Evolutionary conservation across 805 yeast genomes (phyloP), one percentile per base, ranked within the genome.

Genomic region (Monosporozyma aerobia): DNA sequence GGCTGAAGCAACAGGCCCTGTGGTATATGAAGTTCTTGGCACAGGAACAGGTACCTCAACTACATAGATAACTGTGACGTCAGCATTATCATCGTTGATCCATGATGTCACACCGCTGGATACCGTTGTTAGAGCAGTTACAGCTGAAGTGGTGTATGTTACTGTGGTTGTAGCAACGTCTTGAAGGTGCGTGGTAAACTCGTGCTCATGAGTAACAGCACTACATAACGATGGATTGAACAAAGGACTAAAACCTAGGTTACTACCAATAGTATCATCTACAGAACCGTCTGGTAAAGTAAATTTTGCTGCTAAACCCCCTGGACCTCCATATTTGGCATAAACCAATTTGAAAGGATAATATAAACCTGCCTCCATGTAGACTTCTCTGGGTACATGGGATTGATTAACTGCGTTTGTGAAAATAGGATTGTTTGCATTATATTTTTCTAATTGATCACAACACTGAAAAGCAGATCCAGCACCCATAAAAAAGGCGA

Each of bases 291-390:
- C 54, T 6, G 66, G 65, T 16, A 48, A 43, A 11, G 51, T 44
- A 5, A 60, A 44, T 3, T 37, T 44, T 9, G 58, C 33, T 3
- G 47, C 39, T 5, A 55, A 41, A 14, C 29, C 22, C 7, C 53
- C 56, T 13, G 52, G 48, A 23, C 46, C 51, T 13, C 23, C 40
- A 16, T 23, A 48, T 63, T 64, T 14, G 53, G n/a, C n/a, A n/a
- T 39, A 30, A 51, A 57, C 10, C 37, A 61, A 54, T 53, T 60
- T 59, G 8, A 62, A 44, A 11, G 69, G 69, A 48, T 64, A 64
- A 35, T 58, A 60, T 19, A 46, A 44, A 16, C 65, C 67, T 6
- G 53, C 55, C 14, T 51, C 29, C 41, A 62, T 53, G 41, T 57
- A 40, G 10, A 52, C 25, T 16, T 46, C 29, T 27, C 29, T 27